phyloP scores from a whole-genome alignment of 2,329 filamentous ascomycete species.

The Nemania sp. region DNA sequence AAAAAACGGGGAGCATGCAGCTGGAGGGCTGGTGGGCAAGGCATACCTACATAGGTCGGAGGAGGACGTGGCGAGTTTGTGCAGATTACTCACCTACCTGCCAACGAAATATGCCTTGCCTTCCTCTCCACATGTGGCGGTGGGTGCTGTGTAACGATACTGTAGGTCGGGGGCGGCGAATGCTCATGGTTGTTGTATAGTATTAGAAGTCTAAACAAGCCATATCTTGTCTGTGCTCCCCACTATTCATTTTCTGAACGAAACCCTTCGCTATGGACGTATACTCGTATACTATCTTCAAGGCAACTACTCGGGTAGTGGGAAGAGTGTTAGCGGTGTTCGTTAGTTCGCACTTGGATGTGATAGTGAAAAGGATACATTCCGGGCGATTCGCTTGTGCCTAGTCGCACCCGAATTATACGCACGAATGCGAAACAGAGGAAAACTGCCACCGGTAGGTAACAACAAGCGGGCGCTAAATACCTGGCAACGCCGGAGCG shows the following conservation, averaged over 20 bases:
- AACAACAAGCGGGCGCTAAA: neutral
- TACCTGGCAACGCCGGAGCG: neutral
- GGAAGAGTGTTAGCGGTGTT: neutral
- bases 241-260: neutral
- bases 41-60: conserved; percentile 8
- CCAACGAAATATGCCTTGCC: conserved; percentile 21
- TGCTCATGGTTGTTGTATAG: neutral
- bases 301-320: neutral
- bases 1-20: conserved; percentile 21
- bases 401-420: neutral
- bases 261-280: neutral
- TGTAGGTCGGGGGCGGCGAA: neutral
- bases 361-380: neutral
- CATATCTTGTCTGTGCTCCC: neutral
- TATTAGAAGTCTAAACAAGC: neutral
- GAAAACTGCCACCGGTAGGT: neutral
- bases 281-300: neutral
- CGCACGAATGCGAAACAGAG: neutral
- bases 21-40: conserved; percentile 11
- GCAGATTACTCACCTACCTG: neutral
- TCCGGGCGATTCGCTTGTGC: conserved; percentile 11
- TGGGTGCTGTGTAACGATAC: conserved; percentile 12
- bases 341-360: neutral
- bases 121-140: conserved; percentile 10
- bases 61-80: neutral